Percentiles rank a stretch among this genome's conserved stretches.
Evolutionary conservation across 306 rosid genomes (phyloP).

Genomic region (Glycyrrhiza uralensis): DNA sequence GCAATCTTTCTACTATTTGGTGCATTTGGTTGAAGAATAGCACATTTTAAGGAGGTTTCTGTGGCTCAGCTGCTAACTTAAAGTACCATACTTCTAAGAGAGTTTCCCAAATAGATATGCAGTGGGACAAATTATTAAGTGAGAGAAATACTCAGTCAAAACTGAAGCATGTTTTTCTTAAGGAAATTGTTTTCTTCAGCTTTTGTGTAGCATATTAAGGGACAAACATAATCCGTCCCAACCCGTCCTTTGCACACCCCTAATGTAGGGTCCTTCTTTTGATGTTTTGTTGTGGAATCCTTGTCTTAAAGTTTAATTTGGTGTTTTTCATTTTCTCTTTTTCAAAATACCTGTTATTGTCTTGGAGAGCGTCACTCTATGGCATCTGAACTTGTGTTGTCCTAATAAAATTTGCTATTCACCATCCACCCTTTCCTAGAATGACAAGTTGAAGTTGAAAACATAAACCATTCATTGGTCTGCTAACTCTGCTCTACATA

Average conservation of each 20-base stretch:
- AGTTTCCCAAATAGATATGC: not conserved
- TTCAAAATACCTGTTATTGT: not conserved
- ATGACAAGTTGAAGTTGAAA: not conserved
- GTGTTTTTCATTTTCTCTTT: not conserved
- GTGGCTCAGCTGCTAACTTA: not conserved
- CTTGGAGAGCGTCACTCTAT: not conserved
- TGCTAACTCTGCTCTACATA: not conserved
- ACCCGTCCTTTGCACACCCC: too few species aligned
- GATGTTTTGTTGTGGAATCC: not conserved
- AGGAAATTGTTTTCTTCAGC: not conserved
- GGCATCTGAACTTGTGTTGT: not conserved
- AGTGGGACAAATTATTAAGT: not conserved
- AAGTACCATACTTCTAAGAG: not conserved
- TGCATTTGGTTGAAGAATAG: not conserved
- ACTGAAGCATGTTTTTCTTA: not conserved
- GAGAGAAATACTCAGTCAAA: not conserved
- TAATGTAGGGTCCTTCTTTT: not conserved
- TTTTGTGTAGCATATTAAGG: not conserved
- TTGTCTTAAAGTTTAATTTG: not conserved
- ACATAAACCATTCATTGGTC: not conserved
- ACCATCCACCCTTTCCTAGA: not conserved
- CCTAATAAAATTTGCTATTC: not conserved
- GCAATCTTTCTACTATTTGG: not conserved
- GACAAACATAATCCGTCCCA: too few species aligned
- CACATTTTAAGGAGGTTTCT: constrained; percentile 4